phyloP scores from a whole-genome alignment of 345 rosid species.

The Populus simonii region DNA sequence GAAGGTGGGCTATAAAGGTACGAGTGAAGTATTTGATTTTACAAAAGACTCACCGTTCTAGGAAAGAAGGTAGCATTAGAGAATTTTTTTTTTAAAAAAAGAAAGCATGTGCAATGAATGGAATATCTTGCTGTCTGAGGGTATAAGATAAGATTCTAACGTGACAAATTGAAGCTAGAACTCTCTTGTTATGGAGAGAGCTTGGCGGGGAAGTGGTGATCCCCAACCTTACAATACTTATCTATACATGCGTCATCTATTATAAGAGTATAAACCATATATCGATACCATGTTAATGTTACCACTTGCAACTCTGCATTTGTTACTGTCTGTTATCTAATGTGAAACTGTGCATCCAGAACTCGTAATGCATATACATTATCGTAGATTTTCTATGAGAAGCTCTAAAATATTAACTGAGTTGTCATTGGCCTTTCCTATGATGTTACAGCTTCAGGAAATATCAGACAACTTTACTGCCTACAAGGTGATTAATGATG shows the following conservation, averaged over 20 bases:
- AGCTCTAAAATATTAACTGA: not conserved
- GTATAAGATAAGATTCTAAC: not conserved
- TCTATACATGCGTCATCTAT: not conserved
- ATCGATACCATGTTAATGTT: no score
- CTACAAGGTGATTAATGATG: slow-evolving; percentile 70
- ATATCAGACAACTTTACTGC: slow-evolving; percentile 97
- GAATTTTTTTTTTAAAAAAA: no score
- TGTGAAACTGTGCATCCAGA: not conserved
- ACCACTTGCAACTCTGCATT: not conserved
- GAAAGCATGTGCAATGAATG: not conserved
- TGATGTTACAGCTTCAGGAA: slow-evolving; percentile 75
- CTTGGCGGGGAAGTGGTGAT: not conserved
- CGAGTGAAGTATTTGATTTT: no score
- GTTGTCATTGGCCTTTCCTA: not conserved
- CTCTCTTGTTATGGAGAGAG: not conserved
- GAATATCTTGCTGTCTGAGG: not conserved
- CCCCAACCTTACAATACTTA: not conserved
- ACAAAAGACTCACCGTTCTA: no score
- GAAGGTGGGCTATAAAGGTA: no score
- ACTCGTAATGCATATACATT: not conserved
- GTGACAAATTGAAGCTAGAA: not conserved
- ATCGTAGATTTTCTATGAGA: not conserved
- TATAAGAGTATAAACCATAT: not conserved
- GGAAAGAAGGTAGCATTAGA: no score
- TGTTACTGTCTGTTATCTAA: not conserved